Evolutionary conservation across 306 rosid genomes (phyloP), one percentile per base, ranked within the genome.

Genomic region (Astragalus glycyphyllos): DNA sequence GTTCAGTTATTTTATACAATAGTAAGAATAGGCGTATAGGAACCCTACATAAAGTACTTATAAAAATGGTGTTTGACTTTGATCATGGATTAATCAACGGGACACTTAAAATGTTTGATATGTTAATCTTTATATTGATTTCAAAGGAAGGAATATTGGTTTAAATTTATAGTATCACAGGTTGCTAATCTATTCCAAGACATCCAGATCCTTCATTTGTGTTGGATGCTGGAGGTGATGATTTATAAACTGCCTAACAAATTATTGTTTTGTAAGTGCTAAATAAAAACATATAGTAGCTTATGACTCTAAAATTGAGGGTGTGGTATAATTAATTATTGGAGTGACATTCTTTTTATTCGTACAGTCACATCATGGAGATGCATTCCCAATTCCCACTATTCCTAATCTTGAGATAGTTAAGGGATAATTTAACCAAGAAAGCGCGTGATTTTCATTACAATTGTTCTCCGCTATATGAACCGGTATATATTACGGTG

Each of bases 181-280:
- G 51, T 47, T 47, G 51, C 51, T 47, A n/a, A 47, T 47, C 51
- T 47, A 13, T 16, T 47, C 49, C 5, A 12, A n/a, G 17, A 47
- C 17, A 12, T 47, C 16, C 8, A 0, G 7, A n/a, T 40, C 45
- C 17, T 47, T 47, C 51, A 47, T n/a, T 12, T 6, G 17, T 5
- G 17, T 47, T 12, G 7, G 51, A 13, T 31, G 44, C 45, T 58
- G 20, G 42, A 58, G 16, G 34, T 32, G 45, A 58, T 58, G 65
- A 32, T 34, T 58, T 35, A 31, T 34, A 34, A 7, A 4, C 12
- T 58, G 45, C 23, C 64, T 35, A 13, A 37, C 12, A 58, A 58
- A 34, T 34, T 58, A 35, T 35, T 58, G 64, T 58, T 58, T 58
- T 35, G 65, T 35, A 34, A 58, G 44, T 7, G 23, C 26, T 34